Conservation (phyloP, 805 yeast genomes). For the Yamadazyma takamatsuzukensis region DNA sequence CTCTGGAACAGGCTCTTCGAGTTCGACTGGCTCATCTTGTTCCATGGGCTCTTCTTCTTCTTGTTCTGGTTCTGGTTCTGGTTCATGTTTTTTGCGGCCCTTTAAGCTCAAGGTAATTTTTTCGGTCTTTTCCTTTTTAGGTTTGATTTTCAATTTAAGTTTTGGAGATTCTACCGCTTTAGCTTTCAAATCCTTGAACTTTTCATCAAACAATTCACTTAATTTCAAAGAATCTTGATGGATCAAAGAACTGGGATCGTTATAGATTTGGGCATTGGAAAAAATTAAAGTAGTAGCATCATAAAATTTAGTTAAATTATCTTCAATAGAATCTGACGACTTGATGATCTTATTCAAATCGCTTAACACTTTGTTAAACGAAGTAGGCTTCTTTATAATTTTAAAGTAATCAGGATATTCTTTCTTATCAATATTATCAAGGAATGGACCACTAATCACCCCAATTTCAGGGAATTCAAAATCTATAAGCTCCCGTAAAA, state of each 20-base stretch:
- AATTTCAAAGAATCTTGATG: slow-evolving; percentile 68
- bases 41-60: slow-evolving; percentile 12
- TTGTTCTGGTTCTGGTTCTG: slow-evolving; percentile 12
- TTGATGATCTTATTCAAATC: slow-evolving; percentile 50
- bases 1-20: slow-evolving; percentile 5
- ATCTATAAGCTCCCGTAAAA: slow-evolving; percentile 39
- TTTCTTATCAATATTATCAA: slow-evolving; percentile 66
- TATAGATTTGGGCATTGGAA: slow-evolving; percentile 73
- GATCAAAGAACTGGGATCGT: slow-evolving; percentile 68
- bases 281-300: slow-evolving; percentile 63
- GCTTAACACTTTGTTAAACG: slow-evolving; percentile 56
- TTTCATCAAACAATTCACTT: slow-evolving; percentile 47
- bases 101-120: too few relatives aligned
- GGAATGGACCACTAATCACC: slow-evolving; percentile 63
- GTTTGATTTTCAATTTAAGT: slow-evolving; percentile 22
- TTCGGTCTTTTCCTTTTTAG: slow-evolving; percentile 13
- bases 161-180: slow-evolving; percentile 14
- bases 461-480: slow-evolving; percentile 49
- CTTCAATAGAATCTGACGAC: slow-evolving; percentile 23
- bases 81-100: slow-evolving; percentile 13
- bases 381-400: slow-evolving; percentile 68
- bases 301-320: slow-evolving; percentile 55
- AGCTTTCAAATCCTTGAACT: slow-evolving; percentile 26
- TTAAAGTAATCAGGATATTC: slow-evolving; percentile 80
- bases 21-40: slow-evolving; percentile 9